Percentiles rank a stretch among this genome's conserved stretches.
Conservation (phyloP, 2,329 filamentous ascomycete species). For the Xylariaceae sp. region DNA sequence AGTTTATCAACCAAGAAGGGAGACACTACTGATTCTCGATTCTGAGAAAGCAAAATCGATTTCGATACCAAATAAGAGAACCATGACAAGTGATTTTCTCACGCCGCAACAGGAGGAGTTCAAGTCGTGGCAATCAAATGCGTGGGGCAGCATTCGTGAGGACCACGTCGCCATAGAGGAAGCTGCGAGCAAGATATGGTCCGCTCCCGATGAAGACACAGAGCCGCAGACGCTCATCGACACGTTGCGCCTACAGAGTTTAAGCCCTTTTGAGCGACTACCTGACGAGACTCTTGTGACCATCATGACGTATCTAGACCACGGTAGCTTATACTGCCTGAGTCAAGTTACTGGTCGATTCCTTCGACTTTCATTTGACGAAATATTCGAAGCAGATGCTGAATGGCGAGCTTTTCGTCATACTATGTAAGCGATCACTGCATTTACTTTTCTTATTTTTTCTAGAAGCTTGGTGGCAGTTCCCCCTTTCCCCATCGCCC, state of each 20-base stretch:
- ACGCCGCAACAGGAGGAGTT: background rate
- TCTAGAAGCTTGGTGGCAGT: background rate
- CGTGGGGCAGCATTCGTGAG: slow-evolving; percentile 9
- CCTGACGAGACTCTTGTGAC: slow-evolving; percentile 17
- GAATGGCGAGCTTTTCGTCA: slow-evolving; percentile 14
- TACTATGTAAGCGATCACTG: background rate
- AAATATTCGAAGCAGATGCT: slow-evolving; percentile 9
- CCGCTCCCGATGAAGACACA: background rate
- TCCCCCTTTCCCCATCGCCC: background rate
- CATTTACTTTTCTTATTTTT: slow-evolving; percentile 2
- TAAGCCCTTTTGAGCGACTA: slow-evolving; percentile 14
- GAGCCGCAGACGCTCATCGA: background rate
- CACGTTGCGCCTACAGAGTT: background rate
- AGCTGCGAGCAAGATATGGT: slow-evolving; percentile 4
- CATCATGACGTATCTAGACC: slow-evolving; percentile 16
- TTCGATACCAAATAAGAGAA: background rate
- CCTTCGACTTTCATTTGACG: slow-evolving; percentile 15
- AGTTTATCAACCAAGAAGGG: background rate
- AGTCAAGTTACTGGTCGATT: slow-evolving; percentile 14
- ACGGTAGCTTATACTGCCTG: slow-evolving; percentile 16
- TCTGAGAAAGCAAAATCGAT: background rate
- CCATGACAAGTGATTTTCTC: background rate
- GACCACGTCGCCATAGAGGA: background rate
- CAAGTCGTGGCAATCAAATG: background rate
- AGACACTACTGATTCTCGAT: background rate